Evolutionary conservation across 768 basidiomycete genomes (phyloP).

Genomic region (Rhizopogon vesiculosus): DNA sequence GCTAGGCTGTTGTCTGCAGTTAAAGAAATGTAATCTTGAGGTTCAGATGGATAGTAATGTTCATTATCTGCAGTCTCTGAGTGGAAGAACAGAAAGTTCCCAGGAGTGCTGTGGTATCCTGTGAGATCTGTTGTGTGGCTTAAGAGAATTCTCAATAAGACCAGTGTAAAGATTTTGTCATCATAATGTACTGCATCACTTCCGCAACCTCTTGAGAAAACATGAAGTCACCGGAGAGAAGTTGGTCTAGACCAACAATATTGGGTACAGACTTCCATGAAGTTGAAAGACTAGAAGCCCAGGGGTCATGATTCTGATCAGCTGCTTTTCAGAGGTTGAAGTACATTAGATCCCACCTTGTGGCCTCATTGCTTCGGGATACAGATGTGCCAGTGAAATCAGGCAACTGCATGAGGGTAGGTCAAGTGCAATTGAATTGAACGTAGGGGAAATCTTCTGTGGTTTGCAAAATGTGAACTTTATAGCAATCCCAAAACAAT

Average conservation of each 20-base stretch:
- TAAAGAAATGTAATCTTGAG: background rate
- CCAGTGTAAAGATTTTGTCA: background rate
- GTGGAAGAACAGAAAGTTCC: background rate
- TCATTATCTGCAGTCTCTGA: background rate
- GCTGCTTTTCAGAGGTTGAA: background rate
- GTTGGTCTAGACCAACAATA: background rate
- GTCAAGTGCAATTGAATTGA: background rate
- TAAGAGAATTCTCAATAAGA: background rate
- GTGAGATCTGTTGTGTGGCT: background rate
- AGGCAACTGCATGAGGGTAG: background rate
- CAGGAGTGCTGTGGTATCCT: background rate
- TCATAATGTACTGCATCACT: background rate
- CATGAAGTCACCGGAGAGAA: too few relatives aligned
- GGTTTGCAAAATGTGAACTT: background rate
- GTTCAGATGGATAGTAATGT: background rate
- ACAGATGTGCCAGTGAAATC: background rate
- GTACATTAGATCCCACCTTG: background rate
- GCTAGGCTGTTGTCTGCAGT: background rate
- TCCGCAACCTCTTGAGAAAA: background rate
- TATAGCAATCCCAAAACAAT: background rate
- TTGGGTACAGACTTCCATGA: background rate
- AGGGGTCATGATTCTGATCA: background rate
- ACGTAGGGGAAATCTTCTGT: background rate
- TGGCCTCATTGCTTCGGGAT: background rate
- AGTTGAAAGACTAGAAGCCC: background rate